These are phyloP conservation scores for Suaeda aralocaspica DNA, from an alignment of 148 eudicot species.

Conservation along the genomic window DNA sequence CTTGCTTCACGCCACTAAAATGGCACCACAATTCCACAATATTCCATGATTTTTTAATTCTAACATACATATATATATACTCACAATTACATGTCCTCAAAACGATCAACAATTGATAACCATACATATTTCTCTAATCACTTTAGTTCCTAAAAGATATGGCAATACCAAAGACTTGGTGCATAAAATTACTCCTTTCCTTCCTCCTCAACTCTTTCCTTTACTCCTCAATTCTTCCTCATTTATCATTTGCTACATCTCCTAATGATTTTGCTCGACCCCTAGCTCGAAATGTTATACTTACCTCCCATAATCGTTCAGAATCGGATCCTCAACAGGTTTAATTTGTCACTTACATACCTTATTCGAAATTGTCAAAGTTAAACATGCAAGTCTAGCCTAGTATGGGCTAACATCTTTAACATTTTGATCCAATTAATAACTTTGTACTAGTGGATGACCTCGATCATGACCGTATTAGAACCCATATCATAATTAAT, in stretches of 20 bases:
- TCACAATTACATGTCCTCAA: background rate
- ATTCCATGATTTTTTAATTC: background rate
- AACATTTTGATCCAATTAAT: too few relatives aligned
- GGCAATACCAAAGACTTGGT: constrained; percentile 26
- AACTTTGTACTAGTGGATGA: too few relatives aligned
- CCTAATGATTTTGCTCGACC: constrained; percentile 41
- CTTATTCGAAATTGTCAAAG: background rate
- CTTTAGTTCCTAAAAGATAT: constrained; percentile 12
- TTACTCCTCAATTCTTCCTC: background rate
- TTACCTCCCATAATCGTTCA: constrained; percentile 35
- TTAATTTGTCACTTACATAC: background rate
- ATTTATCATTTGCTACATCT: constrained; percentile 14
- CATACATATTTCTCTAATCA: background rate
- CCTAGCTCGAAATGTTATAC: constrained; percentile 33
- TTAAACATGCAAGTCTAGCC: background rate
- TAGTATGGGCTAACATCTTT: too few relatives aligned
- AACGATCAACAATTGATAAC: background rate
- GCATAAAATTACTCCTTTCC: constrained; percentile 15
- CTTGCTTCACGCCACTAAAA: constrained; percentile 35
- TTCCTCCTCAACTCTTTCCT: constrained; percentile 18
- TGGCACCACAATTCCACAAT: background rate
- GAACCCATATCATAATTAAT: too few relatives aligned
- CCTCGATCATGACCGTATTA: too few relatives aligned
- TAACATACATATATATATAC: background rate
- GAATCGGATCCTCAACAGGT: constrained; percentile 59